A percentile compares a stretch with the other conserved stretches of the same genome.
These are phyloP conservation scores for Parasitella parasitica DNA, from an alignment of 371 early-diverging fungal species.

Conservation along the genomic window DNA sequence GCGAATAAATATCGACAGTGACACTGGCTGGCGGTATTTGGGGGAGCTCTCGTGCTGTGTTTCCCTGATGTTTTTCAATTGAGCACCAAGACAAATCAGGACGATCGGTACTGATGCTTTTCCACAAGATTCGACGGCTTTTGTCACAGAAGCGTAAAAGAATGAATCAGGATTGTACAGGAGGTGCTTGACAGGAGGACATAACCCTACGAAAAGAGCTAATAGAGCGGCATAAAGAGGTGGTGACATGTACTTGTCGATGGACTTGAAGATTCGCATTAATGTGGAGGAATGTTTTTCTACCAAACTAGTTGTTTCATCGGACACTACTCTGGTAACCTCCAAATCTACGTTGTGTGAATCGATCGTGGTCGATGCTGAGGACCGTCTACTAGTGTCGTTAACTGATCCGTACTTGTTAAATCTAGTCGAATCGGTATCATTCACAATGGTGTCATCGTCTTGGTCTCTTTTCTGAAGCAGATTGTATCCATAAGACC, in stretches of 20 bases:
- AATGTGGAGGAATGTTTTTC: background rate
- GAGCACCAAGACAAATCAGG: slow-evolving; percentile 69
- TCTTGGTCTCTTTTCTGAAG: slow-evolving; percentile 34
- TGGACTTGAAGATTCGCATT: background rate
- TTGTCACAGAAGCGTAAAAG: slow-evolving; percentile 57
- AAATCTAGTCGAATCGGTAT: background rate
- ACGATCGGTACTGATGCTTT: slow-evolving; percentile 69
- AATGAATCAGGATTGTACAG: slow-evolving; percentile 52
- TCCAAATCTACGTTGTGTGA: background rate
- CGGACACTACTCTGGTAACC: background rate
- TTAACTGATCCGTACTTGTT: background rate
- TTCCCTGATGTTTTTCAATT: slow-evolving; percentile 36
- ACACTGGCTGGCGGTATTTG: slow-evolving; percentile 31
- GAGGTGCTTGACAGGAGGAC: slow-evolving; percentile 48
- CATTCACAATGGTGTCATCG: background rate
- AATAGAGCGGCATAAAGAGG: slow-evolving; percentile 64
- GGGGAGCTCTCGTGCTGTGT: background rate
- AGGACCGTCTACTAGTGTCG: background rate
- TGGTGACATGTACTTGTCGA: slow-evolving; percentile 55
- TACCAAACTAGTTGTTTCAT: background rate
- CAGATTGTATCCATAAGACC: slow-evolving; percentile 74
- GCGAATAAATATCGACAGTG: slow-evolving; percentile 40
- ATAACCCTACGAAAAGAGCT: slow-evolving; percentile 58
- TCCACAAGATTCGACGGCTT: slow-evolving; percentile 66
- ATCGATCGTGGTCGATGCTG: background rate